Base-by-base conservation (phyloP, 805 yeast species). In the Barnettozyma siamensis region DNA sequence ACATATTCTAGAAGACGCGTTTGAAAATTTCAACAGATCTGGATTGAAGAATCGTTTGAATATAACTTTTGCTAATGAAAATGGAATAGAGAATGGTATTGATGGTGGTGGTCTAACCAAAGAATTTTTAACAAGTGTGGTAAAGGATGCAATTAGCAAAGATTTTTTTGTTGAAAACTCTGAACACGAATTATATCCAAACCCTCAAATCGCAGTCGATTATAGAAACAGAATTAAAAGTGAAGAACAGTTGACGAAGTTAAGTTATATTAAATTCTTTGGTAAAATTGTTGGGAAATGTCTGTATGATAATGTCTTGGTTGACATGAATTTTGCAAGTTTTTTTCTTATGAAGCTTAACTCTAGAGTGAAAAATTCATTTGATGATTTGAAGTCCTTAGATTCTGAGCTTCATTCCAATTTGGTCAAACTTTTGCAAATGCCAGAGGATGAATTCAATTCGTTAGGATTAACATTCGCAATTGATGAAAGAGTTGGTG, bases 31-130 rank as follows among this genome's bases (percentile, higher is more conserved):
- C 54, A 72, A 74, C 26, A 61, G 65, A 3, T 53, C 66, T 1
- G 63, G 64, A 4, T 74, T 89, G 58, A 88, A 84, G 52, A 56
- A 70, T 8, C 69, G 67, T 28, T 59, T 89, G 9, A 65, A 74
- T 1, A 88, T 93, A 2, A 71, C 72, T 13, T 88, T 93, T 55
- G 66, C 67, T 29, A 84, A 86, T 53, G 75, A 83, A 42, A 76
- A 80, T 62, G 95, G 89, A 2, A 66, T 65, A 13, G 98, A 91
- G 58, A 88, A 81, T 0, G 99, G 99, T 1, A 83, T 91, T 33
- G 99, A 91, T 60, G 99, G 99, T 7, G 99, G 98, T 11, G 99
- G 99, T 1, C 67, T 91, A 19, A 89, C 97, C 0, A 89, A 91
- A 58, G 99, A 91, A 54, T 79, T 93, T 47, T 64, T 91, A 41